These are phyloP conservation scores for Cladophialophora carrionii DNA, from an alignment of 2,329 filamentous ascomycete species.

Conservation along the genomic window DNA sequence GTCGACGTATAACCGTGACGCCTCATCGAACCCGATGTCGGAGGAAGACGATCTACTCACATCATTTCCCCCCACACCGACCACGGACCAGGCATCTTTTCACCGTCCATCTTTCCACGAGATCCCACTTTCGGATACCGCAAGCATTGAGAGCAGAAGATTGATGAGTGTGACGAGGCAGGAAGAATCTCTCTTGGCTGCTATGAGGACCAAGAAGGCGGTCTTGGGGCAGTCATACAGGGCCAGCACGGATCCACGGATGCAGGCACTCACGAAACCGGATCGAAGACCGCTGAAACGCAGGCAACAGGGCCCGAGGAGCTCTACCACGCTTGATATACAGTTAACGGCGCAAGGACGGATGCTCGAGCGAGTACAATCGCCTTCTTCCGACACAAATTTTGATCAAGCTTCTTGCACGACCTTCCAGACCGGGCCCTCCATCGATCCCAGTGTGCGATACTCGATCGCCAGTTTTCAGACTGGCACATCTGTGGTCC, in stretches of 20 bases:
- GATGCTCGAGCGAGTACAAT: conserved; percentile 7
- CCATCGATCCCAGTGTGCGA: conserved; percentile 27
- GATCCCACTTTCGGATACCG: conserved; percentile 33
- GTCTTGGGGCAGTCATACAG: conserved; percentile 41
- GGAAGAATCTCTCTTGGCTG: conserved; percentile 57
- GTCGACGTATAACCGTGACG: conserved; percentile 31
- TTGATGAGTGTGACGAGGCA: conserved; percentile 59
- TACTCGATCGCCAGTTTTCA: conserved; percentile 35
- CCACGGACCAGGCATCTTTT: conserved; percentile 23
- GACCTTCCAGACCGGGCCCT: conserved; percentile 36
- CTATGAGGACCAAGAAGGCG: conserved; percentile 55
- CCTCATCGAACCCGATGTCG: conserved; percentile 20
- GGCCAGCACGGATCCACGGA: conserved; percentile 45
- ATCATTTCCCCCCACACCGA: conserved; percentile 33
- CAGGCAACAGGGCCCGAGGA: conserved; percentile 1
- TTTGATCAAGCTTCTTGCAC: conserved; percentile 33
- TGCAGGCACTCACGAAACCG: conserved; percentile 31
- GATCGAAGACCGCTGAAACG: conserved; percentile 9
- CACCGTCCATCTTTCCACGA: conserved; percentile 28
- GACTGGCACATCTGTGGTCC: conserved; percentile 29
- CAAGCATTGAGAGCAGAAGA: conserved; percentile 45
- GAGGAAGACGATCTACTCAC: conserved; percentile 31
- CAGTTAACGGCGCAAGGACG: conserved; percentile 2
- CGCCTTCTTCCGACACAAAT: conserved; percentile 20
- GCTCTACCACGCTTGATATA: conserved; percentile 10